These are phyloP conservation scores for Amauroascus niger DNA, from an alignment of 2,329 filamentous ascomycete genomes.

Conservation along the genomic window DNA sequence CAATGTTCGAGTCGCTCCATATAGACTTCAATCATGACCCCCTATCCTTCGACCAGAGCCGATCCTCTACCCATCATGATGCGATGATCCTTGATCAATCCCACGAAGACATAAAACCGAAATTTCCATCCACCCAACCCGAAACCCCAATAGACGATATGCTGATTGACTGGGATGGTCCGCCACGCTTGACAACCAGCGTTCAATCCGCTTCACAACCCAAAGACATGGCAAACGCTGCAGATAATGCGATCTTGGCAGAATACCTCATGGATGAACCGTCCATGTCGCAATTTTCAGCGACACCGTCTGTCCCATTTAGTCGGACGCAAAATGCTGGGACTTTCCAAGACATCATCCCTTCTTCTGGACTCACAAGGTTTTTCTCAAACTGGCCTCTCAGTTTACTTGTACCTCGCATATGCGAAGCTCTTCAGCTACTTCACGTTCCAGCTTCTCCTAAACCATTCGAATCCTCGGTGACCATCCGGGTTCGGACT, in stretches of 20 bases:
- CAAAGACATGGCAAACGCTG: conserved; percentile 25
- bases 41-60: conserved; percentile 30
- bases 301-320: conserved; percentile 65
- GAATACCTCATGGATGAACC: conserved; percentile 75
- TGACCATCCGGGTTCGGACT: conserved; percentile 62
- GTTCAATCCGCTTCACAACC: conserved; percentile 42
- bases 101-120: conserved; percentile 32
- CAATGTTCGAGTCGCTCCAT: conserved; percentile 82
- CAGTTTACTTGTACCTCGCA: conserved; percentile 64
- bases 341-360: conserved; percentile 82
- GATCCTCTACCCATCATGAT: conserved; percentile 37
- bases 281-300: conserved; percentile 71
- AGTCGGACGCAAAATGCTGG: conserved; percentile 82
- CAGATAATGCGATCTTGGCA: conserved; percentile 38
- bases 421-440: conserved; percentile 71
- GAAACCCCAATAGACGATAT: conserved; percentile 65
- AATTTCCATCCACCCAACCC: conserved; percentile 74
- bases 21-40: conserved; percentile 74
- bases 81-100: conserved; percentile 60
- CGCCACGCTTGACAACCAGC: conserved; percentile 45
- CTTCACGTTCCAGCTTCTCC: conserved; percentile 63
- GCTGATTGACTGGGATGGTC: conserved; percentile 81
- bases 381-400: conserved; percentile 81
- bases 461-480: conserved; percentile 41
- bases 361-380: conserved; percentile 73